Evolutionary conservation across 805 yeast genomes (phyloP).

Genomic region (Ogataea polymorpha): DNA sequence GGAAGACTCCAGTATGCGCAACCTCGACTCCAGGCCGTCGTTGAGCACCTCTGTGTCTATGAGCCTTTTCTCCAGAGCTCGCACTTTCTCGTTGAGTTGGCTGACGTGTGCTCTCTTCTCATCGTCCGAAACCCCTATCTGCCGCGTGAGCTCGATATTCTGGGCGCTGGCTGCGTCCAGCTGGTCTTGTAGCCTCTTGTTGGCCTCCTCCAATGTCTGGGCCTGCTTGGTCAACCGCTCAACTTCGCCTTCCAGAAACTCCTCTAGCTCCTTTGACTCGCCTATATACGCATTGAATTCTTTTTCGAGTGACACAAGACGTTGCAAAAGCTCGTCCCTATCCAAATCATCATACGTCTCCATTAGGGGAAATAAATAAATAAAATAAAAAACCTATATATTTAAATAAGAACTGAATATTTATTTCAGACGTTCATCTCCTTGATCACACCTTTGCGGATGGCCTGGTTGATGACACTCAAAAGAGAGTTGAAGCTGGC

Average conservation of each 20-base stretch:
- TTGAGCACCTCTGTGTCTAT: slow-evolving; percentile 24
- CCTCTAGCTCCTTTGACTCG: slow-evolving; percentile 27
- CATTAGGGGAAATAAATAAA: slow-evolving; percentile 4
- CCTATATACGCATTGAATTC: slow-evolving; percentile 21
- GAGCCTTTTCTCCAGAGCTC: slow-evolving; percentile 13
- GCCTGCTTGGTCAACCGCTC: slow-evolving; percentile 6
- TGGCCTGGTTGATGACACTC: slow-evolving; percentile 41
- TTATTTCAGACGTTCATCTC: slow-evolving; percentile 14
- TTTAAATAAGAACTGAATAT: neutral
- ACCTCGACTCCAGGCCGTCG: slow-evolving; percentile 23
- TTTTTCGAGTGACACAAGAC: slow-evolving; percentile 19
- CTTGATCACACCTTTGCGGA: slow-evolving; percentile 22
- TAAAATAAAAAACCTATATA: neutral
- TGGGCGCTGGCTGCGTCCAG: neutral
- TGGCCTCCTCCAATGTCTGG: neutral
- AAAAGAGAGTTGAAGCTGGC: slow-evolving; percentile 51
- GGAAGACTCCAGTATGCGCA: slow-evolving; percentile 17
- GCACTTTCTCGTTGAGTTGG: slow-evolving; percentile 7
- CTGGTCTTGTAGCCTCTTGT: neutral
- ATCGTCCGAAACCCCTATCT: slow-evolving; percentile 8
- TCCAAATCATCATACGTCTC: slow-evolving; percentile 6
- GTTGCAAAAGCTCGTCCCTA: slow-evolving; percentile 14
- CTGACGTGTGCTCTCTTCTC: neutral
- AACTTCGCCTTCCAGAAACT: slow-evolving; percentile 25
- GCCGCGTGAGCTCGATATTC: slow-evolving; percentile 4